phyloP scores from a whole-genome alignment of 2,329 filamentous ascomycete species.

The Madurella mycetomatis region DNA sequence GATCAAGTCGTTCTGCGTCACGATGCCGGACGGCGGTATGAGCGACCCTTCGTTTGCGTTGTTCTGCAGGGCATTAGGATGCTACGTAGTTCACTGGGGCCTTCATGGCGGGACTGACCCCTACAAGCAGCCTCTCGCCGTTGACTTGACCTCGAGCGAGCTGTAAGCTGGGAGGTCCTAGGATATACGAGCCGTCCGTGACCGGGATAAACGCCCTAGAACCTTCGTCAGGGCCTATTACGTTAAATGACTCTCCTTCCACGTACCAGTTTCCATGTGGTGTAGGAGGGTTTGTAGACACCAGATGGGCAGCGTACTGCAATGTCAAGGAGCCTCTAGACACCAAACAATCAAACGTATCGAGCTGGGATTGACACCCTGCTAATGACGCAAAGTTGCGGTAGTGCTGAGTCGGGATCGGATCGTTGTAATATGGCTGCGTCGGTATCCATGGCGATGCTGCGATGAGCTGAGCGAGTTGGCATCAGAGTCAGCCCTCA shows the following conservation, averaged over 20 bases:
- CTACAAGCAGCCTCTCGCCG: constrained; percentile 30
- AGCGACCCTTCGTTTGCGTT: constrained; percentile 35
- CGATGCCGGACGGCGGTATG: constrained; percentile 34
- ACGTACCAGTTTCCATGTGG: constrained; percentile 16
- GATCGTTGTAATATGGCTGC: constrained; percentile 40
- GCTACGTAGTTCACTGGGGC: background rate
- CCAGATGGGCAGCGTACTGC: constrained; percentile 31
- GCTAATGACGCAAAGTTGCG: constrained; percentile 29
- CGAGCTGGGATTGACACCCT: constrained; percentile 26
- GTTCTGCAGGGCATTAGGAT: constrained; percentile 24
- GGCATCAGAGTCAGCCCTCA: background rate
- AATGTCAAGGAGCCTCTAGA: constrained; percentile 29
- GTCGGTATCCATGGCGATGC: constrained; percentile 48
- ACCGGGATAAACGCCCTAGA: constrained; percentile 36
- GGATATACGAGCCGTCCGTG: constrained; percentile 32
- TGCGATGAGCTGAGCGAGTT: constrained; percentile 21
- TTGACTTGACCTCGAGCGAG: constrained; percentile 28
- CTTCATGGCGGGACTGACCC: constrained; percentile 15
- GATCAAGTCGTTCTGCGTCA: constrained; percentile 27
- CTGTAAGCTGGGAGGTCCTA: constrained; percentile 27
- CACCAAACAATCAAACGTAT: constrained; percentile 33
- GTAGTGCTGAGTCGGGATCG: constrained; percentile 28
- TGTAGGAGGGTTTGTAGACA: constrained; percentile 24
- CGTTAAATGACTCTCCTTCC: background rate
- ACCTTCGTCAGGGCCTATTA: constrained; percentile 23